phyloP scores from a whole-genome alignment of 2,329 filamentous ascomycete species.

The Xylaria sp. region DNA sequence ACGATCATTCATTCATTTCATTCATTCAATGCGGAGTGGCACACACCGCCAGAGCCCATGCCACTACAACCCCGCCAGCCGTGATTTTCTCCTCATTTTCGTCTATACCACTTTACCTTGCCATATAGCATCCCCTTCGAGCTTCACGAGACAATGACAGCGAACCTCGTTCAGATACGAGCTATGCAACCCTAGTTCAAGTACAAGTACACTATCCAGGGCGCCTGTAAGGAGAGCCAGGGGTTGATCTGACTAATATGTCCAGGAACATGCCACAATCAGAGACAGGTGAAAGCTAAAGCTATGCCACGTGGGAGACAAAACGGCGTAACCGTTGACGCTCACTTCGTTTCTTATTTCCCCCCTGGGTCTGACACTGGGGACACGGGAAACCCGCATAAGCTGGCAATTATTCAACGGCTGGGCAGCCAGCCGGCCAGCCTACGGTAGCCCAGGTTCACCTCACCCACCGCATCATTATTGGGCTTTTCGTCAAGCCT shows the following conservation, averaged over 20 bases:
- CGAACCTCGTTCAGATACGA: not conserved
- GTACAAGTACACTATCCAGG: not conserved
- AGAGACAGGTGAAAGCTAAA: conserved; percentile 16
- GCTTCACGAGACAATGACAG: not conserved
- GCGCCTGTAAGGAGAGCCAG: conserved; percentile 6
- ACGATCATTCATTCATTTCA: conserved; percentile 28
- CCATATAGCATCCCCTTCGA: not conserved
- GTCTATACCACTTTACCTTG: not conserved
- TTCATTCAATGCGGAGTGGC: conserved; percentile 30
- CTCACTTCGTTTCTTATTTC: conserved; percentile 12
- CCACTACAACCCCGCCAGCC: not conserved
- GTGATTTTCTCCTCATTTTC: conserved; percentile 1
- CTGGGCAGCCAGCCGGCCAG: conserved; percentile 3
- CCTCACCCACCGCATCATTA: conserved; percentile 2
- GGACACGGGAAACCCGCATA: conserved; percentile 10
- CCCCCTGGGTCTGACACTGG: conserved; percentile 3
- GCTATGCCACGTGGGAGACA: conserved; percentile 28
- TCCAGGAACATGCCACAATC: conserved; percentile 8
- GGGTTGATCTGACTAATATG: not conserved
- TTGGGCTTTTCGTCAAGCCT: not conserved
- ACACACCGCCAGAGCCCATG: conserved; percentile 31
- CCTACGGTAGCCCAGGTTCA: not conserved
- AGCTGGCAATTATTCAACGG: not conserved
- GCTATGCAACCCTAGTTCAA: not conserved
- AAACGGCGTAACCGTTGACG: conserved; percentile 18